A percentile compares a stretch with the other conserved stretches of the same genome.
phyloP scores from a whole-genome alignment of 495 filamentous ascomycete genomes.

The Penicillium antarcticum region DNA sequence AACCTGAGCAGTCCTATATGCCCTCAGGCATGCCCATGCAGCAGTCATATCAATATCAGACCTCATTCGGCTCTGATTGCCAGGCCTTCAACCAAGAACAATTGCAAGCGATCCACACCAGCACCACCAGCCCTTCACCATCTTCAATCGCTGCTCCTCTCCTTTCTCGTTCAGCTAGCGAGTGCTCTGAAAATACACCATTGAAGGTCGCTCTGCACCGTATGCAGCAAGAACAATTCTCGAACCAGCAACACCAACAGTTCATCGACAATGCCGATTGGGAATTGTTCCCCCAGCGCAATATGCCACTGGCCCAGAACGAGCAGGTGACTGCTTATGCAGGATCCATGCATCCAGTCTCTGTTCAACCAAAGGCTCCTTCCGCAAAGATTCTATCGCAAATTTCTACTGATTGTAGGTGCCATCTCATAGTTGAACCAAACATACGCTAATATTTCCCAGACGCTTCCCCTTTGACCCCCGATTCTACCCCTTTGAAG shows the following conservation, averaged over 20 bases:
- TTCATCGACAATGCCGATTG: constrained; percentile 17
- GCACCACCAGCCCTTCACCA: constrained; percentile 8
- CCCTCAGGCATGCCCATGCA: background rate
- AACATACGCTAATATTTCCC: constrained; percentile 9
- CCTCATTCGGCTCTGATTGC: constrained; percentile 22
- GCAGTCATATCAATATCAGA: constrained; percentile 19
- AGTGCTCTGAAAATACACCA: constrained; percentile 16
- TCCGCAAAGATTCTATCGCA: constrained; percentile 45
- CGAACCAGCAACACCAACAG: constrained; percentile 4
- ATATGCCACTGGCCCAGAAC: constrained; percentile 13
- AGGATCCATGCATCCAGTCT: constrained; percentile 31
- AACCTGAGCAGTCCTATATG: constrained; percentile 12
- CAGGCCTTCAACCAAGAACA: constrained; percentile 35
- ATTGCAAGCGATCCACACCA: constrained; percentile 29
- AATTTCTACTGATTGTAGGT: constrained; percentile 48
- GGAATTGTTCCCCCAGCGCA: constrained; percentile 25
- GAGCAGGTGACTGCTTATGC: constrained; percentile 20
- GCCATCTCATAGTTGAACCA: background rate
- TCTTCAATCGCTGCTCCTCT: constrained; percentile 15
- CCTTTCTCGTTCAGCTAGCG: constrained; percentile 23
- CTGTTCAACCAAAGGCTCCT: constrained; percentile 37
- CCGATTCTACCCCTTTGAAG: constrained; percentile 46
- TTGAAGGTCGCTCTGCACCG: constrained; percentile 15
- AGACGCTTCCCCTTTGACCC: constrained; percentile 49
- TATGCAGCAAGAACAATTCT: constrained; percentile 16